Evolutionary conservation across 2,329 filamentous ascomycete genomes (phyloP), one percentile per base, ranked within the genome.

Genomic region (Colletotrichum spinosum): DNA sequence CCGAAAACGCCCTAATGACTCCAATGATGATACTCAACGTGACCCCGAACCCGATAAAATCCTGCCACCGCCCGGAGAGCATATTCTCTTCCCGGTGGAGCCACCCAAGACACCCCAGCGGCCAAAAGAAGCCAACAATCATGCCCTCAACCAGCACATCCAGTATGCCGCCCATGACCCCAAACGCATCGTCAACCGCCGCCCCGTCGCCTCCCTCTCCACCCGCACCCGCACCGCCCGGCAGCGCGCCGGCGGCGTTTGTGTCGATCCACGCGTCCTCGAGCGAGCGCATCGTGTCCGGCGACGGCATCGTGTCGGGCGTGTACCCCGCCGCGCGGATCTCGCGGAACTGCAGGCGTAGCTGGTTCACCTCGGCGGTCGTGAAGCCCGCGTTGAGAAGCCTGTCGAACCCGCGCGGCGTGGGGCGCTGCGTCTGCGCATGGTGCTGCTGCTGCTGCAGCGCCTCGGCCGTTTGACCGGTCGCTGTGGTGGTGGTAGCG

Each of bases 81-180:
- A 98, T 89, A 1, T 92, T 94, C 63, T 96, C 92, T 77, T 97
- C 93, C 65, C 94, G 85, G 69, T 95, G 86, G 54, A 97, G 81
- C 93, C 94, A 97, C 56, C 91, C 89, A 61, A 95, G 81, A 72
- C 92, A 94, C 0, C 93, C 95, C 9, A 98, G 78, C 4, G 96
- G 96, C 88, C 95, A 98, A 76, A 99, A 92, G 82, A 98, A 99
- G 0, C 96, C 96, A 72, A 96, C 92, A 65, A 97, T 81, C 77
- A 96, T 93, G 5, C 94, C 96, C 79, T 90, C 92, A 64, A 98
- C 84, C 81, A 97, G 88, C 72, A 97, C 90, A 73, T 98, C 95
- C 49, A 97, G 81, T 10, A 92, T 85, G 0, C 87, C 89, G 13
- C 77, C 72, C 54, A 81, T 79, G 35, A 57, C 55, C n/a, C 79